Conservation (phyloP, 495 filamentous ascomycete genomes). For the Daldinia bambusicola region DNA sequence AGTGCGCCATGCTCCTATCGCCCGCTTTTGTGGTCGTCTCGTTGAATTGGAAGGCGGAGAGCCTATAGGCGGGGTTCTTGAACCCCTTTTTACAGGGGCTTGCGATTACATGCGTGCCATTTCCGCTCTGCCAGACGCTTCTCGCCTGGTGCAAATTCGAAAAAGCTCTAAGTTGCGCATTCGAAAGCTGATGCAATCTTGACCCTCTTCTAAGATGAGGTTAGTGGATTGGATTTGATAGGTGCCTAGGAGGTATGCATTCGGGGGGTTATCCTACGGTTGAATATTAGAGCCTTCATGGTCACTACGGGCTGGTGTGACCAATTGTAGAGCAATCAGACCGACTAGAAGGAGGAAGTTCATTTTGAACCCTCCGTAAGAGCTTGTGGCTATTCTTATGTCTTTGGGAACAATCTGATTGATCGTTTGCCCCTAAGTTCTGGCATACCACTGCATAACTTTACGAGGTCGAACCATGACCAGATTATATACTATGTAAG, state of each 20-base stretch:
- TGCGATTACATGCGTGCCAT: neutral
- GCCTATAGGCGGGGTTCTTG: slow-evolving; percentile 27
- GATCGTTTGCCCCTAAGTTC: neutral
- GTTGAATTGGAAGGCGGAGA: slow-evolving; percentile 40
- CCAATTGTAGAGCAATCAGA: slow-evolving; percentile 13
- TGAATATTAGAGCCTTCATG: neutral
- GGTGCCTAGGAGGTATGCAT: neutral
- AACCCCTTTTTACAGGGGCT: slow-evolving; percentile 28
- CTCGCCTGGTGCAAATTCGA: neutral
- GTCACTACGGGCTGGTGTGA: neutral
- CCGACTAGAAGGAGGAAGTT: neutral
- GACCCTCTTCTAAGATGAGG: neutral
- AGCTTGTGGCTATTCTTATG: neutral
- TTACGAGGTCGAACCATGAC: neutral
- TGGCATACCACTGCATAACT: neutral
- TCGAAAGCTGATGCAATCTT: neutral
- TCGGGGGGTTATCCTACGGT: neutral
- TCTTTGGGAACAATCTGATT: neutral
- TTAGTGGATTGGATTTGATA: slow-evolving; percentile 2
- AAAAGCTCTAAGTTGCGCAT: neutral
- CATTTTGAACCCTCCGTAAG: slow-evolving; percentile 4
- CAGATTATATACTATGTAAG: neutral
- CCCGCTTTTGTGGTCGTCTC: slow-evolving; percentile 19
- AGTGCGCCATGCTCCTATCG: slow-evolving; percentile 29
- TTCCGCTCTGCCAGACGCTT: neutral